Conservation (phyloP, 345 rosid genomes). For the Hibiscus syriacus region DNA sequence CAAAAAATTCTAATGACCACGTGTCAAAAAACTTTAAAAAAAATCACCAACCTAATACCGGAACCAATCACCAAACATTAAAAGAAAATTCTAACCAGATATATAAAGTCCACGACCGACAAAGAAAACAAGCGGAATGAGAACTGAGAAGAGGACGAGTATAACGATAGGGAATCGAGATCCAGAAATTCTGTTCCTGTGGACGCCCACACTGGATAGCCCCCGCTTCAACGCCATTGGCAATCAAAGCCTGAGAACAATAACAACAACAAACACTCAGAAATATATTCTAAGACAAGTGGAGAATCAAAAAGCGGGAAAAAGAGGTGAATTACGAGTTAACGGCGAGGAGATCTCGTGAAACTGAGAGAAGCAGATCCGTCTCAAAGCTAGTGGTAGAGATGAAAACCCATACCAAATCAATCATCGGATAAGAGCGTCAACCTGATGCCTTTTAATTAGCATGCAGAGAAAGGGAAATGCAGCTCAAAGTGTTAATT, state of each 20-base stretch:
- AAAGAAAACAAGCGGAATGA: conserved; percentile 63
- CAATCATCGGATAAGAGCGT: conserved; percentile 14
- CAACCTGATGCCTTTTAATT: not conserved
- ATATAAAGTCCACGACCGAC: conserved; percentile 55
- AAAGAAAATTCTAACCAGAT: conserved; percentile 32
- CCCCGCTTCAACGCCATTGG: conserved; percentile 77
- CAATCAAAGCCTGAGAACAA: conserved; percentile 26
- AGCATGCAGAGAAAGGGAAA: not conserved
- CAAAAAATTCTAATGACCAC: no score
- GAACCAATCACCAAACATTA: not conserved
- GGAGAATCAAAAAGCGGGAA: not conserved
- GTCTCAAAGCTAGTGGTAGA: not conserved
- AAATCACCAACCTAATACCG: not conserved
- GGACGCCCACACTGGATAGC: conserved; percentile 27
- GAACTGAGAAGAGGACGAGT: conserved; percentile 46
- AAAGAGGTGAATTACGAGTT: conserved; percentile 14
- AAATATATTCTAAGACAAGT: no score
- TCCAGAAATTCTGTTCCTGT: conserved; percentile 46
- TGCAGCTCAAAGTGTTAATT: not conserved
- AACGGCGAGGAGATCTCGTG: conserved; percentile 20
- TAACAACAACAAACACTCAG: conserved; percentile 7
- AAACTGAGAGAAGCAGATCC: conserved; percentile 8
- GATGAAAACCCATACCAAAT: not conserved
- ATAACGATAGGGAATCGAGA: conserved; percentile 43
- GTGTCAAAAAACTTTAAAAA: no score